These are phyloP conservation scores for Catharanthus roseus DNA, from an alignment of 257 asterid genomes.

Conservation along the genomic window DNA sequence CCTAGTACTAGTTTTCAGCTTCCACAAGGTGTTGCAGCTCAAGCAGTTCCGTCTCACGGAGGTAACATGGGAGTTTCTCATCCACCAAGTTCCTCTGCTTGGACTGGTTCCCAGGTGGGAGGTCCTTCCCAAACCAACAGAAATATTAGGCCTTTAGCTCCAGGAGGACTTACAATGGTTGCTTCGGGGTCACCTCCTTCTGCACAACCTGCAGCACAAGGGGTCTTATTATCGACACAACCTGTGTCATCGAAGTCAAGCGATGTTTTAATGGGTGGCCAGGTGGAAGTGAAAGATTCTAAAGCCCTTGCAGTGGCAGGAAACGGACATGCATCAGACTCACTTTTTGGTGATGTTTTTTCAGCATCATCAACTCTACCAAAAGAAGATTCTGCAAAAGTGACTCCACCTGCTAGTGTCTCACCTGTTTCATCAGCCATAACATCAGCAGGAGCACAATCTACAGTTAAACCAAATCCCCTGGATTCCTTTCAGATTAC, in stretches of 20 bases:
- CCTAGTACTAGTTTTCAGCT: conserved; percentile 50
- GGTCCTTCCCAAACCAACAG: conserved; percentile 47
- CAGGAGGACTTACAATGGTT: conserved; percentile 35
- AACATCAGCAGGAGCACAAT: conserved; percentile 35
- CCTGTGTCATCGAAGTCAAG: conserved; percentile 42
- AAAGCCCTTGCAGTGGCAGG: conserved; percentile 46
- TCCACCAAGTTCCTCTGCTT: conserved; percentile 38
- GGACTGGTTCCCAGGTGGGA: conserved; percentile 42
- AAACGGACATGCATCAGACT: conserved; percentile 51
- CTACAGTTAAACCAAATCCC: conserved; percentile 28
- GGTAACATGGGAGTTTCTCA: conserved; percentile 31
- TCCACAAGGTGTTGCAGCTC: conserved; percentile 40
- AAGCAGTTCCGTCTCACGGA: conserved; percentile 37
- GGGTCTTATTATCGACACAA: conserved; percentile 33
- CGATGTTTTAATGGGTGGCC: conserved; percentile 34
- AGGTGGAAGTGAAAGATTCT: conserved; percentile 36
- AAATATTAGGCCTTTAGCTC: conserved; percentile 38
- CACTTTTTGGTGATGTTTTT: conserved; percentile 54
- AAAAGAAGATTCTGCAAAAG: conserved; percentile 29
- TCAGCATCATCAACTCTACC: conserved; percentile 44
- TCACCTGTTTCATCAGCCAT: conserved; percentile 38
- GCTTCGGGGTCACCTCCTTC: conserved; percentile 28
- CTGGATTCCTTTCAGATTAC: conserved; percentile 20
- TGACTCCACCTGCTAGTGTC: conserved; percentile 31
- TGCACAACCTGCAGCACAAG: conserved; percentile 43